Conservation (phyloP, 768 basidiomycete species). For the Boletus sp. region DNA sequence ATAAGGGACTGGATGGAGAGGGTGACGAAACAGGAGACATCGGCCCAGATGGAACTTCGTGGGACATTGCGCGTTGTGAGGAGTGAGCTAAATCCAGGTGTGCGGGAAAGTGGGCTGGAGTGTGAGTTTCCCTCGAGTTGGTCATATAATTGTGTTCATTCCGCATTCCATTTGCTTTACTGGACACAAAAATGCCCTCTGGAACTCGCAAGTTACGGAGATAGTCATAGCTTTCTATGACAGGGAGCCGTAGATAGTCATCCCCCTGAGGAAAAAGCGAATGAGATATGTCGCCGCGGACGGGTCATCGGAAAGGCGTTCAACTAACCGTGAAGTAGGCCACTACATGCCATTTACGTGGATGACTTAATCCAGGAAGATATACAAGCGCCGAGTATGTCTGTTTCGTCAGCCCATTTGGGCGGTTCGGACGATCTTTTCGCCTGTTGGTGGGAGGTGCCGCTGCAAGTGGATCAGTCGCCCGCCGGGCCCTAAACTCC, state of each 20-base stretch:
- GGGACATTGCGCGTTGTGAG: conserved; percentile 9
- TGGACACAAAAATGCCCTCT: conserved; percentile 69
- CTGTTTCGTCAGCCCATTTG: conserved; percentile 82
- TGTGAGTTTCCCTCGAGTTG: conserved; percentile 19
- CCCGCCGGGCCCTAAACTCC: conserved; percentile 49
- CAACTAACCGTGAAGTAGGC: conserved; percentile 72
- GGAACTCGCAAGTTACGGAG: conserved; percentile 67
- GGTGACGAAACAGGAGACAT: conserved; percentile 14
- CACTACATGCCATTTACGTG: conserved; percentile 80
- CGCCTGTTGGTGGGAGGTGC: conserved; percentile 62
- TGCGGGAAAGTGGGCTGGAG: conserved; percentile 8
- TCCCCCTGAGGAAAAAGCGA: conserved; percentile 46
- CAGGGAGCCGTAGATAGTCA: conserved; percentile 68
- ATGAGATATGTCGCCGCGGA: conserved; percentile 5
- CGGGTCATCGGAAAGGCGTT: not conserved
- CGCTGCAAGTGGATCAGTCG: conserved; percentile 58
- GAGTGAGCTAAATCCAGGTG: conserved; percentile 6
- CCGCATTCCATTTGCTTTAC: conserved; percentile 46
- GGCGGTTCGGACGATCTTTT: conserved; percentile 76
- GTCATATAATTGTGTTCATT: conserved; percentile 22
- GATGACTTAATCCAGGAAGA: conserved; percentile 53
- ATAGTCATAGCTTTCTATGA: conserved; percentile 73
- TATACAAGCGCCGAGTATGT: conserved; percentile 79
- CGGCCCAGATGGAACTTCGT: conserved; percentile 11
- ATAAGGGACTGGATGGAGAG: conserved; percentile 11